Conservation (phyloP, 768 basidiomycete species). For the Hericium coralloides region DNA sequence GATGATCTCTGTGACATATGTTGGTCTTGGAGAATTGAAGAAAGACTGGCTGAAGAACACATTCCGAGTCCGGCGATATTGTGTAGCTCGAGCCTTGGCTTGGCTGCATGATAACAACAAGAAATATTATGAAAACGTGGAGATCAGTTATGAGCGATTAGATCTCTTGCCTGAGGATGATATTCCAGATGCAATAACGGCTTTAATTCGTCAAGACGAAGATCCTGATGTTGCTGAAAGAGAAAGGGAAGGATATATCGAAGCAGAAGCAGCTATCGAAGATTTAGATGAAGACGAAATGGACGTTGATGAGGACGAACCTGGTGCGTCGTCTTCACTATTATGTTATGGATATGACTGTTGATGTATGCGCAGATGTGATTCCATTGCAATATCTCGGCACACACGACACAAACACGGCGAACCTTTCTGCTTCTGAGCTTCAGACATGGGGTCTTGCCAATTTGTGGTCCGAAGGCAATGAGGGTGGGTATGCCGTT, state of each 20-base stretch:
- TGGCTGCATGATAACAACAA: conserved; percentile 31
- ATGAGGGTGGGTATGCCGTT: conserved; percentile 19
- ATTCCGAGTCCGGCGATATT: conserved; percentile 25
- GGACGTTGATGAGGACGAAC: too few relatives aligned
- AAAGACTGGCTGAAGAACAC: conserved; percentile 20
- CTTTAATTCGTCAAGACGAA: conserved; percentile 13
- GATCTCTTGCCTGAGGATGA: conserved; percentile 23
- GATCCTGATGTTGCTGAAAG: too few relatives aligned
- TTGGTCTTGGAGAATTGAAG: conserved; percentile 22
- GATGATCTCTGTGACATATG: conserved; percentile 26
- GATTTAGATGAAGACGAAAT: too few relatives aligned
- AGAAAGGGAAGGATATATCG: too few relatives aligned
- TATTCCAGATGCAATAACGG: conserved; percentile 24
- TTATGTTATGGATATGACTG: too few relatives aligned
- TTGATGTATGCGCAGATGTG: too few relatives aligned
- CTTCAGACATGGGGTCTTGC: conserved; percentile 20
- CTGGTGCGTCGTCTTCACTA: too few relatives aligned
- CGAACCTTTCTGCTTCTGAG: conserved; percentile 14
- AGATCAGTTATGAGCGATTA: conserved; percentile 16
- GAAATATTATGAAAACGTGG: conserved; percentile 22
- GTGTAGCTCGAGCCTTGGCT: conserved; percentile 21
- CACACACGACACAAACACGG: conserved; percentile 20
- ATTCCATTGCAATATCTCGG: conserved; percentile 23
- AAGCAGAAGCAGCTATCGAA: too few relatives aligned
- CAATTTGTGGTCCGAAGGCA: conserved; percentile 13